Evolutionary conservation across 73 alveolate species (phyloP), one percentile per base, ranked within the genome.

Genomic region (Paramecium sonneborni): DNA sequence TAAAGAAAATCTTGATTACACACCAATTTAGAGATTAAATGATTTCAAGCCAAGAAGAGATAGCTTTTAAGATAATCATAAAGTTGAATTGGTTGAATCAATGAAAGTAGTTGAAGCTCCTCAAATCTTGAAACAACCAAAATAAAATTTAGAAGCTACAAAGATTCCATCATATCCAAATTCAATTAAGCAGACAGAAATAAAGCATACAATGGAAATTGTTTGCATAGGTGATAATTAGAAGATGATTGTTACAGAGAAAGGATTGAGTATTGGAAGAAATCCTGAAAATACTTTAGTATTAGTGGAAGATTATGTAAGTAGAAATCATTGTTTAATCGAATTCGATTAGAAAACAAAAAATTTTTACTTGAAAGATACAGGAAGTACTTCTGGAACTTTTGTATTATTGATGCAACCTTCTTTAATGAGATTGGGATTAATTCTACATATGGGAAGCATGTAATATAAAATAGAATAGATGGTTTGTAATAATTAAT

Each of bases 91-190:
- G 32, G 72, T 79, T 41, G 90, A 79, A 79, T 79, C 90, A 30
- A 79, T 79, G 90, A 79, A 46, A 23, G 90, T 79, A 34, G 90
- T 79, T 8, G 90, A 79, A 44, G 90, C 90, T 7, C 90, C 90
- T 39, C 34, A 74, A 15, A 39, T 39, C 10, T 37, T 72, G 14
- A 72, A 72, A 38, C 32, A 30, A 7, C 76, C 69, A 43, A 39
- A 21, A 15, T n/a, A 74, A 10, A 21, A 24, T 39, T 18, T 79
- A 44, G 90, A 79, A 41, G 55, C 48, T 15, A 79, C 90, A 12
- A 79, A 79, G 28, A 41, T 79, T 23, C 76, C 90, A 41, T 30
- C 41, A 6, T 79, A 43, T 15, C 55, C 87, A 5, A 74, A 21
- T 10, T 10, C 6, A 34, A 37, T 37, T 12, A 28, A 28, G 32